phyloP scores from a whole-genome alignment of 2,329 filamentous ascomycete genomes.

The Talaromyces atroroseus region DNA sequence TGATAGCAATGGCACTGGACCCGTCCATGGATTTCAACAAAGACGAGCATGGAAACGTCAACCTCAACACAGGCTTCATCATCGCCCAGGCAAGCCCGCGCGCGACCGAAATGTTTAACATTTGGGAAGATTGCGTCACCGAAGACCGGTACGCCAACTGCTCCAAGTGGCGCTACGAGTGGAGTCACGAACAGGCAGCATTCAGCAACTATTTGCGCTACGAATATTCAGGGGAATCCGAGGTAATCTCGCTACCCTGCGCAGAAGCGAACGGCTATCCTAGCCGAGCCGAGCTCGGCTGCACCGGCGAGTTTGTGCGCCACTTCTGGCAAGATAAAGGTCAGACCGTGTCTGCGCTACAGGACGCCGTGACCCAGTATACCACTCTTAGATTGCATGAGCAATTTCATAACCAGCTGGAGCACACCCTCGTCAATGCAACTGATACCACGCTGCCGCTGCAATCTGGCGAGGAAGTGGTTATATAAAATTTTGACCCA shows the following conservation, averaged over 20 bases:
- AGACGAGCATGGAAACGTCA: constrained; percentile 11
- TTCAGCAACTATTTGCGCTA: constrained; percentile 14
- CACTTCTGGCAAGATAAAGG: constrained; percentile 12
- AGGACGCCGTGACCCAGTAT: constrained; percentile 10
- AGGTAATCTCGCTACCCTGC: constrained; percentile 8
- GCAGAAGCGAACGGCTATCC: constrained; percentile 13
- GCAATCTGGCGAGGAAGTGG: constrained; percentile 2
- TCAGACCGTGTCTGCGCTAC: background rate
- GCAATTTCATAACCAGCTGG: constrained; percentile 7
- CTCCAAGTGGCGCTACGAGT: constrained; percentile 13
- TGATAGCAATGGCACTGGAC: constrained; percentile 12
- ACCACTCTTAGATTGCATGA: constrained; percentile 10
- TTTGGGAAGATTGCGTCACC: constrained; percentile 12
- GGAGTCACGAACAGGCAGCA: constrained; percentile 13
- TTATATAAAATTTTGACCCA: background rate
- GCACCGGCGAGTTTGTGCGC: constrained; percentile 11
- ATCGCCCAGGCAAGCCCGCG: constrained; percentile 13
- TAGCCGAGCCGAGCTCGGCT: background rate
- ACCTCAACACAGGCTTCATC: constrained; percentile 13
- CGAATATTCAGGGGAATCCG: constrained; percentile 1
- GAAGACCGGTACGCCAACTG: constrained; percentile 3
- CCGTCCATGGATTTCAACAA: constrained; percentile 3
- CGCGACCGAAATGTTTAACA: constrained; percentile 10
- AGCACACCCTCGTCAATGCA: constrained; percentile 10
- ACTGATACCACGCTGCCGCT: constrained; percentile 6